These are phyloP conservation scores for Medicago lupulina DNA, from an alignment of 306 rosid genomes.

Conservation along the genomic window DNA sequence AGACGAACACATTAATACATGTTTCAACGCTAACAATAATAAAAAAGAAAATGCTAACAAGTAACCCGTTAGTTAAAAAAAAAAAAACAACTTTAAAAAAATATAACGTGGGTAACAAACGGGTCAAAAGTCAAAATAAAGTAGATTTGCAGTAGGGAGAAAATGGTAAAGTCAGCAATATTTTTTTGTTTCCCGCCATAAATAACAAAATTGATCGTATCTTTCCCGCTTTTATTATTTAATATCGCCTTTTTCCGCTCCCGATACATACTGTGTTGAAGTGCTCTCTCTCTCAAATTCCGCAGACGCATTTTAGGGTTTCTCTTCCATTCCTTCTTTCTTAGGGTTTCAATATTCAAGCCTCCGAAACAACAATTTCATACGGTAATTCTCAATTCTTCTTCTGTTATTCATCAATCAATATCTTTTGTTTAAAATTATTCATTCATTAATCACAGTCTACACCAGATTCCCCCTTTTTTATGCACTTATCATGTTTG, in stretches of 20 bases:
- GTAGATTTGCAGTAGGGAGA: not conserved
- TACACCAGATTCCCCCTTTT: not conserved
- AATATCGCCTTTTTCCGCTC: not conserved
- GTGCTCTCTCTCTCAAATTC: not conserved
- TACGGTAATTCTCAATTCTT: not conserved
- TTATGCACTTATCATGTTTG: conserved; percentile 43
- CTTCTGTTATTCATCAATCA: not conserved
- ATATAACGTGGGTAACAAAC: too few species aligned
- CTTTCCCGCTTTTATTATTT: not conserved
- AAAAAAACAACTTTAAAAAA: too few species aligned
- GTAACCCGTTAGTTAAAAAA: too few species aligned
- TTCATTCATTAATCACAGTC: not conserved
- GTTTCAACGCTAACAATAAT: too few species aligned
- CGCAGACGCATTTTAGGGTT: not conserved
- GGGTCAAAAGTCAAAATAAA: not conserved
- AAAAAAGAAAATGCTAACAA: too few species aligned
- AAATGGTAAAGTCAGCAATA: not conserved
- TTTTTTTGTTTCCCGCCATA: not conserved
- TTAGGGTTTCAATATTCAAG: not conserved
- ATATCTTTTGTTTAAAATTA: not conserved
- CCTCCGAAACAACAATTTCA: not conserved
- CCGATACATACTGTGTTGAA: too few species aligned
- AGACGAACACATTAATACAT: too few species aligned
- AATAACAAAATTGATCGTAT: not conserved
- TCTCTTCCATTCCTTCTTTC: not conserved